Evolutionary conservation across 108 stramenopile genomes (phyloP).

Genomic region (Cylindrotheca fusiformis): DNA sequence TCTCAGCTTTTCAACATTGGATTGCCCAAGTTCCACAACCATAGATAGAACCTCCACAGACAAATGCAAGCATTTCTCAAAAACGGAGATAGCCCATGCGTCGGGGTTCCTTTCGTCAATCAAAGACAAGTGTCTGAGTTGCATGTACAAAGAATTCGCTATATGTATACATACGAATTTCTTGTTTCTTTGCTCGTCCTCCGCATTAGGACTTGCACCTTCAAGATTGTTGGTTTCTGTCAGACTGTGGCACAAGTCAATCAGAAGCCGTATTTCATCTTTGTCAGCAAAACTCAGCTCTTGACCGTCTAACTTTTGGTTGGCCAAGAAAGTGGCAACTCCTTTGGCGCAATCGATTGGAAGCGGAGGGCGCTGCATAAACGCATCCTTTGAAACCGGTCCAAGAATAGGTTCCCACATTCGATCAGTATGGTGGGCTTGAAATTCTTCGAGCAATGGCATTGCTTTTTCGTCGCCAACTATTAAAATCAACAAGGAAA

Average conservation of each 20-base stretch:
- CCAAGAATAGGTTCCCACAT: constrained; percentile 10
- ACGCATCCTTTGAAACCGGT: background rate
- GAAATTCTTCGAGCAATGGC: constrained; percentile 4
- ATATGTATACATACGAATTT: constrained; percentile 1
- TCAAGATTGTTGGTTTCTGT: constrained; percentile 1
- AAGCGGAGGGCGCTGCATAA: constrained; percentile 16
- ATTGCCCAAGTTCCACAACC: constrained; percentile 12
- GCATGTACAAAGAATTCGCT: background rate
- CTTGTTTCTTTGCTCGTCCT: background rate
- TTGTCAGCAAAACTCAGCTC: background rate
- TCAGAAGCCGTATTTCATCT: constrained; percentile 1
- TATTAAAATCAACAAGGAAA: constrained; percentile 12
- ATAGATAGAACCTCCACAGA: constrained; percentile 7
- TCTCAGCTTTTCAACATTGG: constrained; percentile 8
- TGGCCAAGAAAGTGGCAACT: constrained; percentile 2
- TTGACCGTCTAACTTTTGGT: constrained; percentile 3
- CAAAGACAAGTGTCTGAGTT: constrained; percentile 1
- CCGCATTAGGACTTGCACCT: background rate
- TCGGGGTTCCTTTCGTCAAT: background rate
- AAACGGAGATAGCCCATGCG: constrained; percentile 1
- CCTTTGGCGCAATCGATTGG: background rate
- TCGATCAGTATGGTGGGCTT: background rate
- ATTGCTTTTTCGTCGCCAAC: constrained; percentile 12
- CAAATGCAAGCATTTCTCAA: background rate
- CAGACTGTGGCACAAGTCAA: constrained; percentile 10